Percentiles rank a stretch among this genome's conserved stretches.
phyloP scores from a whole-genome alignment of 352 stramenopile species.

The Globisporangium middletonii region DNA sequence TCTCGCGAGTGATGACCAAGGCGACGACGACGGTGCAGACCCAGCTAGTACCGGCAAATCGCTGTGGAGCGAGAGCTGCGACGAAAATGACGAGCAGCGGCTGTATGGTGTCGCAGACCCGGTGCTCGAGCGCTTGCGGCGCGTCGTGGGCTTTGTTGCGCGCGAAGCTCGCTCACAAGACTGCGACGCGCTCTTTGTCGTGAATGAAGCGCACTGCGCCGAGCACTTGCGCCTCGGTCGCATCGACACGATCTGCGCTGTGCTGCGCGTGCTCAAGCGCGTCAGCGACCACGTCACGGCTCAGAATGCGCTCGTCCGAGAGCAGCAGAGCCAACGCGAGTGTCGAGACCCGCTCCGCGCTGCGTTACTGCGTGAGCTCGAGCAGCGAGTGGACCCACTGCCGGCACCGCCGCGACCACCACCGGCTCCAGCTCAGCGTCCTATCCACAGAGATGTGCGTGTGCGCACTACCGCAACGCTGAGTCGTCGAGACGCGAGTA shows the following conservation, averaged over 20 bases:
- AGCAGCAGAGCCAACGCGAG: neutral
- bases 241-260: constrained; percentile 29
- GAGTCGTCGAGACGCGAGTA: too few species aligned
- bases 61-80: neutral
- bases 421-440: neutral
- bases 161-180: constrained; percentile 32
- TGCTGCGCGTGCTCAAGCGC: constrained; percentile 40
- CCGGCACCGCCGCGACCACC: neutral
- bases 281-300: constrained; percentile 7
- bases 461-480: too few species aligned
- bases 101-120: neutral
- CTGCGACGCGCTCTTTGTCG: constrained; percentile 34
- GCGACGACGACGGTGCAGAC: neutral
- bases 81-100: neutral
- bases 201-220: constrained; percentile 41
- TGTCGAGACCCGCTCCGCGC: neutral
- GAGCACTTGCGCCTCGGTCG: constrained; percentile 29
- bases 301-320: neutral
- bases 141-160: constrained; percentile 37
- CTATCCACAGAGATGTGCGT: neutral
- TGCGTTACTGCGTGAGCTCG: neutral
- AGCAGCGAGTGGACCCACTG: neutral
- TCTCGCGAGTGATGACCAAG: neutral
- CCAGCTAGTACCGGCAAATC: neutral
- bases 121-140: constrained; percentile 15